These are phyloP conservation scores for Chlamydomonas sp. DNA, from an alignment of 139 green algal species.

Conservation along the genomic window DNA sequence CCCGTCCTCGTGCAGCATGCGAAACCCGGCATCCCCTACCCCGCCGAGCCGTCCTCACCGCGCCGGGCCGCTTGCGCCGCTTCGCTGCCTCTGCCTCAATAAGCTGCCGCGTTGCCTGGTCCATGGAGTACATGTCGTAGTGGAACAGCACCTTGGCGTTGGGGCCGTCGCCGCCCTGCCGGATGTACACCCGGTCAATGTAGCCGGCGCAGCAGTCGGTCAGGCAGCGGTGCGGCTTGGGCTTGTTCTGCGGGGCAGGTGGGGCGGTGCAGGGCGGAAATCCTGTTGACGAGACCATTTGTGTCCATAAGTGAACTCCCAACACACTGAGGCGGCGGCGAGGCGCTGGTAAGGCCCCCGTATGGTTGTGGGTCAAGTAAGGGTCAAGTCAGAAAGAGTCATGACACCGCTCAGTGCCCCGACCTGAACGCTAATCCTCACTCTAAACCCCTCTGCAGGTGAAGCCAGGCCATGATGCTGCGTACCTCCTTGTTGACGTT, in stretches of 20 bases:
- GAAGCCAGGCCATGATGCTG: no score
- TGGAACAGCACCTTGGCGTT: neutral
- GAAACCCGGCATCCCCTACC: no score
- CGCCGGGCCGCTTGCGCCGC: slow-evolving; percentile 7
- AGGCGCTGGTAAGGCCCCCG: neutral
- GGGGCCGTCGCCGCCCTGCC: slow-evolving; percentile 4
- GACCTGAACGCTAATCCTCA: no score
- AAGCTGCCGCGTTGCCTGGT: neutral
- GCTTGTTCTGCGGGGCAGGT: slow-evolving; percentile 10
- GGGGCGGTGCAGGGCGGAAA: no score
- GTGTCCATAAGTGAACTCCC: neutral
- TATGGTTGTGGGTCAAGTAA: no score
- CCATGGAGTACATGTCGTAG: slow-evolving; percentile 27
- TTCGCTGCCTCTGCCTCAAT: slow-evolving; percentile 9
- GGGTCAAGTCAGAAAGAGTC: no score
- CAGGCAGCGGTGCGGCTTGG: slow-evolving; percentile 38
- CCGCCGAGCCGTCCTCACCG: no score
- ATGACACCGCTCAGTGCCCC: no score
- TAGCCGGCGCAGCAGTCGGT: slow-evolving; percentile 28
- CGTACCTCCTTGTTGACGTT: neutral
- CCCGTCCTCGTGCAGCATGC: no score
- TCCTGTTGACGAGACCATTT: neutral
- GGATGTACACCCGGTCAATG: slow-evolving; percentile 15
- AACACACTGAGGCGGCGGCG: neutral
- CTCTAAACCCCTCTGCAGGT: no score